A percentile compares a stretch with the other conserved stretches of the same genome.
These are phyloP conservation scores for Penicillium steckii DNA, from an alignment of 495 filamentous ascomycete genomes.

Conservation along the genomic window DNA sequence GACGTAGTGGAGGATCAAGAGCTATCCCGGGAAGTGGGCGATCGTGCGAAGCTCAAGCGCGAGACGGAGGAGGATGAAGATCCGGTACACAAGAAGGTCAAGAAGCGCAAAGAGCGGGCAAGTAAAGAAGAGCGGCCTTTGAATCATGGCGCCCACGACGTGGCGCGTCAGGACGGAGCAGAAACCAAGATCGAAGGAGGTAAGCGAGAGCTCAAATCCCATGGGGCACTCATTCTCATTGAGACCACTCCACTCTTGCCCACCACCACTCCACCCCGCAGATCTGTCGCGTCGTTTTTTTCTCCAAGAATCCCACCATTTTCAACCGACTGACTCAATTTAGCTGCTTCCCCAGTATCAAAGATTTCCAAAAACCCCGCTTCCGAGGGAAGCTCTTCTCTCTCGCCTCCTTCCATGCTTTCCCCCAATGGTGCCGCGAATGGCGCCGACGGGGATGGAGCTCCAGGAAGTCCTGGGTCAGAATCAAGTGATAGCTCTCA, in stretches of 20 bases:
- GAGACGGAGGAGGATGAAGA: conserved; percentile 58
- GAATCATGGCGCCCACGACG: conserved; percentile 60
- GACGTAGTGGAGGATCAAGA: conserved; percentile 54
- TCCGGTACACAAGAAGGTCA: conserved; percentile 46
- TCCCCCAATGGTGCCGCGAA: conserved; percentile 56
- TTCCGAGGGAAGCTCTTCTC: conserved; percentile 59
- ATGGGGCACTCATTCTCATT: conserved; percentile 1
- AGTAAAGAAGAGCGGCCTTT: conserved; percentile 58
- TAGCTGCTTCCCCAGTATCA: conserved; percentile 47
- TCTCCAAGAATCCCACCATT: neutral
- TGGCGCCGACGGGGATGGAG: conserved; percentile 41
- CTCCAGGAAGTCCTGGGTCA: conserved; percentile 47
- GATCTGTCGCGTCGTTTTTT: conserved; percentile 8
- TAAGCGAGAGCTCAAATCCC: conserved; percentile 40
- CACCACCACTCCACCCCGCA: conserved; percentile 14
- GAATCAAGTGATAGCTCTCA: conserved; percentile 66
- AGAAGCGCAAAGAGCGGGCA: conserved; percentile 53
- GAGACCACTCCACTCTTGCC: conserved; percentile 10
- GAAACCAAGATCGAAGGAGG: conserved; percentile 56
- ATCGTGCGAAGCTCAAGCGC: conserved; percentile 49
- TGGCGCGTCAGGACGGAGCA: conserved; percentile 66
- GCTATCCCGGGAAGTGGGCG: conserved; percentile 39
- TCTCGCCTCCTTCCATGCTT: conserved; percentile 51
- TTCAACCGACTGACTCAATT: conserved; percentile 11
- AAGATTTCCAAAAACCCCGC: conserved; percentile 52